Evolutionary conservation across 2,329 filamentous ascomycete species (phyloP), one percentile per base, ranked within the genome.

Genomic region (Colletotrichum karsti): DNA sequence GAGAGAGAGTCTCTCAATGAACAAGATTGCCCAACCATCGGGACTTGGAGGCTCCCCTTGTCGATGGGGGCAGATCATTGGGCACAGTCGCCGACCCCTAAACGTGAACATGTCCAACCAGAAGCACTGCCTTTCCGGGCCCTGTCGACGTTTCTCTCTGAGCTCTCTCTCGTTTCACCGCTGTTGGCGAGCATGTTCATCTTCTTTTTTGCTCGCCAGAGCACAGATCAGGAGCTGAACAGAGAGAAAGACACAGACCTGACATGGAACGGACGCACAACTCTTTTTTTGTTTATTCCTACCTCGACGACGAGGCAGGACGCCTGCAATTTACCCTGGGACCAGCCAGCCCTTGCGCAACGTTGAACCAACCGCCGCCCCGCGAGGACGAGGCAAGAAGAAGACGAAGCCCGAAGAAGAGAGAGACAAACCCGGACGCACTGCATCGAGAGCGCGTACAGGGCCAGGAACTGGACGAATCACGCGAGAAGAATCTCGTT

Each of bases 141-240:
- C n/a, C n/a, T 20, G 44, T 46, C 18, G 22, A 3, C 18, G 20
- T 46, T 13, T 24, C 42, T 24, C 42, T 20, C 39, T n/a, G n/a
- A n/a, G n/a, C n/a, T 30, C 37, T 18, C 2, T 46, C 35, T 56
- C 42, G 20, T 59, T 41, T 51, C 28, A 50, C 48, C 24, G 56
- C 37, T 22, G 37, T 18, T 44, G 37, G 42, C 20, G 33, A 26
- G 42, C 26, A 7, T 44, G 4, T 9, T 18, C 46, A 20, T 22
- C 37, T 46, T 55, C 4, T 37, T 28, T n/a, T 12, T 28, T 42
- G 48, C 26, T 28, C 24, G 18, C n/a, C 12, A 8, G 30, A 42
- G 63, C 57, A 66, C 57, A 30, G 63, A 65, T 60, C 56, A 56
- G 20, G 24, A 30, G 24, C 18, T 55, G 57, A 51, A 44, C 61